Conservation (phyloP, 2,329 filamentous ascomycete genomes). For the Cytospora paraplurivora region DNA sequence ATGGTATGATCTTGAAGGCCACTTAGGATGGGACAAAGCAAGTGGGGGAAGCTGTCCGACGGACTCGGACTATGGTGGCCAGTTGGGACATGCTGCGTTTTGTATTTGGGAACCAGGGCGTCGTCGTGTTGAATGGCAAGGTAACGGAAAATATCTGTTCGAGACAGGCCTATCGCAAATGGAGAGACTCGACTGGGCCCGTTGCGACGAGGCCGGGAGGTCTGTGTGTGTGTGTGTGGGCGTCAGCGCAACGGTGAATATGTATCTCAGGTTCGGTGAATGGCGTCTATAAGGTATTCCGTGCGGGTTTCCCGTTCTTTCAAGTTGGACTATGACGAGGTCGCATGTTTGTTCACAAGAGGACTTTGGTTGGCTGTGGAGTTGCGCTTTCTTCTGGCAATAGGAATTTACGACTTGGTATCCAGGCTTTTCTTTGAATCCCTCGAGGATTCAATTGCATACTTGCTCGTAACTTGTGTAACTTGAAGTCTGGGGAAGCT, state of each 20-base stretch:
- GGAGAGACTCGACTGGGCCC: constrained; percentile 10
- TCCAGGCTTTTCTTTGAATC: neutral
- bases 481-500: neutral
- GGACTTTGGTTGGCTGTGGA: neutral
- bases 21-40: no score
- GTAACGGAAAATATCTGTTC: neutral
- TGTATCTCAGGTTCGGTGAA: constrained; percentile 22
- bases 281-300: constrained; percentile 23
- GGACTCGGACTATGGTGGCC: neutral
- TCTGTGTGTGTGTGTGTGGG: neutral
- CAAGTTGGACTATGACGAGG: neutral
- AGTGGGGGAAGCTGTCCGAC: neutral
- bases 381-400: neutral
- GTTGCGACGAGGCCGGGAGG: constrained; percentile 1
- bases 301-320: constrained; percentile 8
- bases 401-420: neutral
- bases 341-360: constrained; percentile 5
- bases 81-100: neutral
- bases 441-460: neutral
- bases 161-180: neutral
- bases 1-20: constrained; percentile 68
- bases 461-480: neutral
- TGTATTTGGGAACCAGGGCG: neutral
- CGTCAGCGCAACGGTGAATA: constrained; percentile 13
- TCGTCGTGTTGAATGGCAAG: neutral